Base-by-base conservation (phyloP, 345 rosid species). In the Pugionium cornutum region DNA sequence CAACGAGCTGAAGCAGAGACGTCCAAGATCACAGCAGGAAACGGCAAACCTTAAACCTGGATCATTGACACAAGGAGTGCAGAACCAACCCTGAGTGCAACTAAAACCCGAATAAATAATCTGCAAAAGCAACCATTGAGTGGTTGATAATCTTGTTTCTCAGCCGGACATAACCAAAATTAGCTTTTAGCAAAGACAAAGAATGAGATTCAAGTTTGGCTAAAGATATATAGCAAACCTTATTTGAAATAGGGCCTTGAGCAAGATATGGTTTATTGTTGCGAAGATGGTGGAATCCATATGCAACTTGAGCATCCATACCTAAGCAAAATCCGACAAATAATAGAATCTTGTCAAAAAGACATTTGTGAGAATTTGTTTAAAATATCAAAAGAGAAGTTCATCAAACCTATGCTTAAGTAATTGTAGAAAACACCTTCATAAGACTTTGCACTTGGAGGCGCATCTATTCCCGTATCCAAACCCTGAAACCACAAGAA, bases 301-400 rank as follows among this genome's bases (percentile, higher is more conserved):
- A 89, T 30, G 98, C 99, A 67, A 95, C 91, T 80, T 89, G 94
- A 73, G 99, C 99, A 75, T 95, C 99, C 99, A 95, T 95, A 75
- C 99, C 99, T 90, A 18, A 70, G 33, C 33, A 11, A 59, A 74
- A 9, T 32, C 26, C 53, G 10, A 66, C 18, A 56, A 62, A 68
- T 55, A 43, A 1, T 4, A 33, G 9, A 39, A 53, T 18, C 53
- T 56, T 35, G 57, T 32, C 39, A 10, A 57, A 5, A 40, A 39
- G 1, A 33, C 48, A 5, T 9, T 7, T 30, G 59, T 28, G 27
- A 56, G 8, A 27, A 0, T 0, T 9, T 11, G 51, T 18, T 72
- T 26, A 32, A 35, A 62, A 56, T 28, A 52, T 31, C 34, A 61
- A 37, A 40, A 61, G 26, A 32, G 4, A 70, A 47, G 31, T 64